Evolutionary conservation across 2,329 filamentous ascomycete species (phyloP), one percentile per base, ranked within the genome.

Genomic region (Juglanconis oblonga): DNA sequence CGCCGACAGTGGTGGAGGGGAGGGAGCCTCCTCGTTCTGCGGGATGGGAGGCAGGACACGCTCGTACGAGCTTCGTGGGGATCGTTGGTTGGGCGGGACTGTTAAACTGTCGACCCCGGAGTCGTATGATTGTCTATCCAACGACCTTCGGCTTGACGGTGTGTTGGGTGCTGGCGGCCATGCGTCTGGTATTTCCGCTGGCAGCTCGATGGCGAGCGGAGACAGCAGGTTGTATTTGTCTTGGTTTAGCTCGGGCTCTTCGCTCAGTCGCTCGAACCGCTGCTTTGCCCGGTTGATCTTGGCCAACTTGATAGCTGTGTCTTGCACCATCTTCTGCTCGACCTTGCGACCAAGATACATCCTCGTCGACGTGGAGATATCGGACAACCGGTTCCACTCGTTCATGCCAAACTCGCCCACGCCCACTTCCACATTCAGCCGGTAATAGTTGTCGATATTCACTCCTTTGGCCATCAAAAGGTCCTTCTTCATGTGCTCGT

Each of bases 401-500:
- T 98, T 99, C 92, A 99, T 98, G 55, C 91, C 94, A 72, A 97
- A 98, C 71, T 98, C 95, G 56, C 94, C 93, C 3, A 98, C 93
- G 1, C 94, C 95, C 14, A 97, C 88, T 71, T 98, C 93, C 45
- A 98, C 95, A 65, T 99, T 99, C n/a, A 98, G 80, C 7, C 95
- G 89, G 73, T 92, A 96, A 77, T 99, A 99, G 72, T 96, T 91
- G 61, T 97, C 93, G 55, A 86, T 84, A 67, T 90, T 93, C 62
- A 98, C 91, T 32, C 89, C 86, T 38, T 92, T 86, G 72, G 87
- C 90, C 6, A 84, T 77, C 29, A 98, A 80, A 66, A 93, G 86
- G 52, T 96, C 90, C 61, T 85, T 86, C 61, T 89, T 77, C 92
- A 98, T 96, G 67, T 86, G 85, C 70, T 91, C 87, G 72, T 99